These are phyloP conservation scores for Petunia secreta DNA, from an alignment of 257 asterid species.

Conservation along the genomic window DNA sequence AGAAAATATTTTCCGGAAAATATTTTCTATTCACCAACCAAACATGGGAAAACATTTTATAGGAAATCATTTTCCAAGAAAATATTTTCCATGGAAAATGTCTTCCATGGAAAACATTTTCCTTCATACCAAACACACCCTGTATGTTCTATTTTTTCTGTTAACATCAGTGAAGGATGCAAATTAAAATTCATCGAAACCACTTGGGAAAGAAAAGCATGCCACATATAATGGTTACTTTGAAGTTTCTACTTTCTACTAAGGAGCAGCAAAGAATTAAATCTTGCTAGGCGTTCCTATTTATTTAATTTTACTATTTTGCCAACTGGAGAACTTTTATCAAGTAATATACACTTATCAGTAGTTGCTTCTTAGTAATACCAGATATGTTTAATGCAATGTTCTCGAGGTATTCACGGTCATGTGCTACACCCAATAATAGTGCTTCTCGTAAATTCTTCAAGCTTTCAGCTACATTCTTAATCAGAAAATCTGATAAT, in stretches of 20 bases:
- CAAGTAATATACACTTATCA: constrained; percentile 46
- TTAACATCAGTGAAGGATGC: background rate
- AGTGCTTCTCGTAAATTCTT: constrained; percentile 40
- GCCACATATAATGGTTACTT: background rate
- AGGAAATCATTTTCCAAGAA: too few relatives aligned
- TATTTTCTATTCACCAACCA: too few relatives aligned
- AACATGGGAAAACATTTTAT: too few relatives aligned
- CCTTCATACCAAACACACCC: too few relatives aligned
- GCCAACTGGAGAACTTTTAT: background rate
- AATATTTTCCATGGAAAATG: too few relatives aligned
- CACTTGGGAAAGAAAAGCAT: background rate
- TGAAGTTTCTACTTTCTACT: background rate
- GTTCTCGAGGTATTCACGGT: constrained; percentile 43
- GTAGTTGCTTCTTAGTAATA: constrained; percentile 69
- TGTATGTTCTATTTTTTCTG: background rate
- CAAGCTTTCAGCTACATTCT: constrained; percentile 41
- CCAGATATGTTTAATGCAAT: constrained; percentile 69
- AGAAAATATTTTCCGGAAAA: too few relatives aligned
- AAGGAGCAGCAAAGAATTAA: constrained; percentile 22
- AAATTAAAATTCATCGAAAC: background rate
- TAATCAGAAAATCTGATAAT: constrained; percentile 52
- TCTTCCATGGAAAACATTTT: too few relatives aligned
- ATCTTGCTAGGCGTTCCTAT: background rate
- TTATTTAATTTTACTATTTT: background rate
- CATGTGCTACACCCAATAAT: constrained; percentile 42